Evolutionary conservation across 2,329 filamentous ascomycete species (phyloP).

Genomic region (Neurospora sp.): DNA sequence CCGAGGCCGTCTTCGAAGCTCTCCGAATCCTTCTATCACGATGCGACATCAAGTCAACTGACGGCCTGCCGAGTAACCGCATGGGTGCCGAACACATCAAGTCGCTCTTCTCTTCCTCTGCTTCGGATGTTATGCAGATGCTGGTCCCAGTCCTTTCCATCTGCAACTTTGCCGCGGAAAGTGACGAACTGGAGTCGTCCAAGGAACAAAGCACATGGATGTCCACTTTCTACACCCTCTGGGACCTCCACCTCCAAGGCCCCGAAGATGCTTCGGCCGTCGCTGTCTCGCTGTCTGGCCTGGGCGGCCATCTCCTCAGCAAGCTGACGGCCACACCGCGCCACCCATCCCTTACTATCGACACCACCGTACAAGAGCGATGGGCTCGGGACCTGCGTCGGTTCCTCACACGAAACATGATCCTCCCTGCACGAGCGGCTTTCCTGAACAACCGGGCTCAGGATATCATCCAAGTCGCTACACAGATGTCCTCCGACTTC

Average conservation of each 20-base stretch:
- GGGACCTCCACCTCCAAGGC: constrained; percentile 45
- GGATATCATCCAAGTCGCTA: constrained; percentile 30
- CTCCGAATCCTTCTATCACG: constrained; percentile 37
- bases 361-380: constrained; percentile 19
- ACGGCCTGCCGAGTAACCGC: constrained; percentile 25
- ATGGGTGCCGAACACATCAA: constrained; percentile 51
- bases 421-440: constrained; percentile 39
- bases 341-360: constrained; percentile 12
- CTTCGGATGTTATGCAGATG: constrained; percentile 35
- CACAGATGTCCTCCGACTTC: constrained; percentile 28
- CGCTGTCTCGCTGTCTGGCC: constrained; percentile 35
- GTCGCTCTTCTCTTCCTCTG: constrained; percentile 43
- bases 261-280: constrained; percentile 38
- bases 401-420: constrained; percentile 41
- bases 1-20: constrained; percentile 38
- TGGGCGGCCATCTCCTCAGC: constrained; percentile 30
- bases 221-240: constrained; percentile 34
- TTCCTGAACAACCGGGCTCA: constrained; percentile 35
- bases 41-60: constrained; percentile 26
- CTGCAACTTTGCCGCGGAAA: constrained; percentile 31
- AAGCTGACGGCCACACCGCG: constrained; percentile 26
- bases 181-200: constrained; percentile 22
- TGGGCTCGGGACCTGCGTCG: constrained; percentile 39
- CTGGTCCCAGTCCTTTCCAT: constrained; percentile 35
- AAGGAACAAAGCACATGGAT: constrained; percentile 38